A percentile compares a stretch with the other conserved stretches of the same genome.
These are phyloP conservation scores for Aspergillus sp. DNA, from an alignment of 2,329 filamentous ascomycete species.

Conservation along the genomic window DNA sequence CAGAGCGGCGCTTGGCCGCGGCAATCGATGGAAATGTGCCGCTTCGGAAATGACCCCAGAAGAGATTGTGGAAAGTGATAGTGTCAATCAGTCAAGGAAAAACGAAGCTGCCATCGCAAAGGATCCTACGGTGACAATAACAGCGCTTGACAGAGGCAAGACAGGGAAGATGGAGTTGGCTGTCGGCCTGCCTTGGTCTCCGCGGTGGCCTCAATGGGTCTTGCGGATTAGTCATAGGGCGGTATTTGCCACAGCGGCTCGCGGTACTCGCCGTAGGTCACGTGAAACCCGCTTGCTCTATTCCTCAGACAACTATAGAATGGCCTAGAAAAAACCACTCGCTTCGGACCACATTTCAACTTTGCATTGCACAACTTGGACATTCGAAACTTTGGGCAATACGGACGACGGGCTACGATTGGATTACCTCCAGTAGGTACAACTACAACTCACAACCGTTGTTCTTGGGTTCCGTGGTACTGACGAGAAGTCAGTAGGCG, in stretches of 20 bases:
- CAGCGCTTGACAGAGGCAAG: too few relatives aligned
- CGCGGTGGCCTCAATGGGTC: not conserved
- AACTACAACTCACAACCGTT: too few relatives aligned
- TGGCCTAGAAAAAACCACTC: not conserved
- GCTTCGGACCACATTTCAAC: too few relatives aligned
- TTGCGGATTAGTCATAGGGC: constrained; percentile 15
- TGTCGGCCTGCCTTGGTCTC: not conserved
- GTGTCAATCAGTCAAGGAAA: not conserved
- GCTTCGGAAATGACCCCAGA: constrained; percentile 6
- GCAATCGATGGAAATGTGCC: constrained; percentile 10
- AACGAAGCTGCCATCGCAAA: constrained; percentile 17
- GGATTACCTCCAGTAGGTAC: too few relatives aligned
- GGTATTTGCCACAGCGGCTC: constrained; percentile 25
- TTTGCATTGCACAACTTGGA: too few relatives aligned
- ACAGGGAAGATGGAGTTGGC: too few relatives aligned
- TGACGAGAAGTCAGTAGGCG: too few relatives aligned
- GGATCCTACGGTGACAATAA: not conserved
- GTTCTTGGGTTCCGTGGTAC: too few relatives aligned
- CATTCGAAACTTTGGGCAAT: too few relatives aligned
- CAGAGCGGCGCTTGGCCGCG: constrained; percentile 34
- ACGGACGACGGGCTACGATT: too few relatives aligned
- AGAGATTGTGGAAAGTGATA: not conserved
- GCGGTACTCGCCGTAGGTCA: constrained; percentile 17
- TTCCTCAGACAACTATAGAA: not conserved
- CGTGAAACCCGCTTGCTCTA: constrained; percentile 10